These are phyloP conservation scores for Themeda triandra DNA, from an alignment of 176 grass and related monocot genomes.

Conservation along the genomic window DNA sequence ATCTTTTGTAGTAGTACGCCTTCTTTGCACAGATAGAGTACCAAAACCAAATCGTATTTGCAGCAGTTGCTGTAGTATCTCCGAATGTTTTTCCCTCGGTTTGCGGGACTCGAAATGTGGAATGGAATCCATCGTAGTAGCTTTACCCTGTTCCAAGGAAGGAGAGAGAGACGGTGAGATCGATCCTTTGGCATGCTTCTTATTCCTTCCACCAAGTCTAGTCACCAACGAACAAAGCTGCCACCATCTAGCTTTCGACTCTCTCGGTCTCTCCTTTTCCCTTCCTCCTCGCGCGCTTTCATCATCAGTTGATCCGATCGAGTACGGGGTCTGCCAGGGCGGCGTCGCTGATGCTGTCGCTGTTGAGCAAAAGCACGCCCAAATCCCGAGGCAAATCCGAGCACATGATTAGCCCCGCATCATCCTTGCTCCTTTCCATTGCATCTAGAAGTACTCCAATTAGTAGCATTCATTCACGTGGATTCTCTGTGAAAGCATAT, in stretches of 20 bases:
- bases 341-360: background rate
- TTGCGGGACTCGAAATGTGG: background rate
- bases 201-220: conserved; percentile 30
- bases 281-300: background rate
- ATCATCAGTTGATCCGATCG: conserved; percentile 4
- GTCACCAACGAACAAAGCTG: background rate
- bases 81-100: background rate
- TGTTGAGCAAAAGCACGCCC: conserved; percentile 15
- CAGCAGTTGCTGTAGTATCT: background rate
- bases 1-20: background rate
- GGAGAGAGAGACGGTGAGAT: background rate
- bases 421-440: background rate
- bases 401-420: background rate
- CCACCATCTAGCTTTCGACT: background rate
- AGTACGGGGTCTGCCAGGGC: background rate
- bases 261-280: background rate
- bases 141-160: background rate
- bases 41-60: background rate
- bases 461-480: background rate
- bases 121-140: conserved; percentile 4
- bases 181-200: background rate
- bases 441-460: background rate
- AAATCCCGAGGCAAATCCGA: conserved; percentile 27
- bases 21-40: background rate
- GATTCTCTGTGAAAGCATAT: background rate